phyloP scores from a whole-genome alignment of 2,329 filamentous ascomycete species.

The Penicillium sp. region DNA sequence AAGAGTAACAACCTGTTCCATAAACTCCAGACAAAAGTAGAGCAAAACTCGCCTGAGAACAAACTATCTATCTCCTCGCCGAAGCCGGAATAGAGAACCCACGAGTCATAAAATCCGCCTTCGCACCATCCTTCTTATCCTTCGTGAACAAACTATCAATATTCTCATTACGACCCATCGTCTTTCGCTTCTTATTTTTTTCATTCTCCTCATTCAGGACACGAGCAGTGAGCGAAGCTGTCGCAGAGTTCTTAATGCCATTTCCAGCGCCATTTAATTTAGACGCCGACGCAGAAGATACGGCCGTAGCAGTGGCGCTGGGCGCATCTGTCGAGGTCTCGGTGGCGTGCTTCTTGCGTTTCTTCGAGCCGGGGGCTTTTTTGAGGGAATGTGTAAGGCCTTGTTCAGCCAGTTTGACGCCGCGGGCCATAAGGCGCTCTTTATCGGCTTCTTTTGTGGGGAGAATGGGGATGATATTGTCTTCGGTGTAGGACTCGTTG shows the following conservation, averaged over 20 bases:
- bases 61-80: constrained; percentile 47
- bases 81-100: constrained; percentile 59
- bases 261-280: constrained; percentile 44
- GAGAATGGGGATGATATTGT: constrained; percentile 83
- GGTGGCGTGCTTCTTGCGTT: constrained; percentile 75
- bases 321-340: constrained; percentile 40
- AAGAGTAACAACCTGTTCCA: background rate
- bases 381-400: constrained; percentile 87
- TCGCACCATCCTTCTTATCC: constrained; percentile 49
- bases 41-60: constrained; percentile 8
- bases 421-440: constrained; percentile 67
- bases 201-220: constrained; percentile 88
- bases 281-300: constrained; percentile 21
- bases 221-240: constrained; percentile 82
- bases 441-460: constrained; percentile 74
- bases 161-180: constrained; percentile 66
- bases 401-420: constrained; percentile 70
- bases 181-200: constrained; percentile 76
- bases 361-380: constrained; percentile 70
- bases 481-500: constrained; percentile 71
- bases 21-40: constrained; percentile 11
- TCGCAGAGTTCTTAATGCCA: constrained; percentile 86
- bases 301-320: constrained; percentile 43
- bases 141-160: constrained; percentile 61
- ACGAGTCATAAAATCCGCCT: constrained; percentile 64